Percentiles rank a stretch among this genome's conserved stretches.
Conservation (phyloP, 2,329 filamentous ascomycete species). For the Diplodia corticola region DNA sequence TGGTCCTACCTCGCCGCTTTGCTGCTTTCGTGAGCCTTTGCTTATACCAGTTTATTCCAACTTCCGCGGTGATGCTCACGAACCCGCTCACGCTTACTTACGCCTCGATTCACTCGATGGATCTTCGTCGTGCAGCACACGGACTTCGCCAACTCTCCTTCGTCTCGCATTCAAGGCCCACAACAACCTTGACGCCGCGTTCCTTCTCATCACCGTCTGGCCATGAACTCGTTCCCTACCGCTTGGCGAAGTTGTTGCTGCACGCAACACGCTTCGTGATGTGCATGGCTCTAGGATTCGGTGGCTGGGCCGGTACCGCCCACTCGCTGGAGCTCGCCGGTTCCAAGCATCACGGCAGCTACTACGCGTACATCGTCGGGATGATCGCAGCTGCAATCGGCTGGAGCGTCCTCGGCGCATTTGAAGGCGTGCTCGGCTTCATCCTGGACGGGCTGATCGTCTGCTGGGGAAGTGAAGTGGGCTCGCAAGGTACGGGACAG, state of each 20-base stretch:
- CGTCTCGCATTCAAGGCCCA: constrained; percentile 69
- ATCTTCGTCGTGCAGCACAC: constrained; percentile 73
- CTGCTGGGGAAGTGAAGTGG: constrained; percentile 85
- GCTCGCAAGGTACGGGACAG: constrained; percentile 58
- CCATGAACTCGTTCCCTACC: constrained; percentile 75
- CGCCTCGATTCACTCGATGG: constrained; percentile 87
- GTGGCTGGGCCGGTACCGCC: constrained; percentile 94
- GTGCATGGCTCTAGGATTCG: constrained; percentile 85
- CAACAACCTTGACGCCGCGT: constrained; percentile 59
- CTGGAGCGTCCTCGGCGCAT: constrained; percentile 87
- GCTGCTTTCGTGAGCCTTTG: constrained; percentile 69
- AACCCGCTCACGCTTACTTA: constrained; percentile 93
- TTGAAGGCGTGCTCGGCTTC: constrained; percentile 83
- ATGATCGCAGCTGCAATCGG: constrained; percentile 91
- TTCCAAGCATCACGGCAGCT: constrained; percentile 65
- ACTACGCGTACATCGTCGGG: constrained; percentile 93
- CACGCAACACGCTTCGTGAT: constrained; percentile 91
- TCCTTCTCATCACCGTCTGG: constrained; percentile 42
- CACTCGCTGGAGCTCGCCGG: constrained; percentile 67
- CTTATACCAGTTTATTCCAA: constrained; percentile 78
- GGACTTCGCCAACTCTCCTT: constrained; percentile 81
- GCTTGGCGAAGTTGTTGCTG: constrained; percentile 85
- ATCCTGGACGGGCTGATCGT: constrained; percentile 87
- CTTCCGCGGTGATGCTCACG: constrained; percentile 79
- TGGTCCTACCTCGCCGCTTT: constrained; percentile 76